Conservation (phyloP, 2,329 filamentous ascomycete genomes). For the Xenoacremonium recifei region DNA sequence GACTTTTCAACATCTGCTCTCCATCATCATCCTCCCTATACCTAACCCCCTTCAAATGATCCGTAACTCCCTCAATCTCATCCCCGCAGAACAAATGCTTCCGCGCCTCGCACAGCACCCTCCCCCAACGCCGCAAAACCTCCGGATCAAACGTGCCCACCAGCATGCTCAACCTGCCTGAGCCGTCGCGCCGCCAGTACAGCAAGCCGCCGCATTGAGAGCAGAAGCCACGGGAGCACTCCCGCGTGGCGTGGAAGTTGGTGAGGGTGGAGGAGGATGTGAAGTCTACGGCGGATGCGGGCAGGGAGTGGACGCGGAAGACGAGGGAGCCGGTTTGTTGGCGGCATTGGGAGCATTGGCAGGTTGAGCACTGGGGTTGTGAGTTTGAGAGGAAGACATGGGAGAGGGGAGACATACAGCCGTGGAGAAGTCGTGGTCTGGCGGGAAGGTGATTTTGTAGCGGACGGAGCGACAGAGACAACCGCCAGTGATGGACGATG, state of each 20-base stretch:
- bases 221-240: conserved; percentile 47
- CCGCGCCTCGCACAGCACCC: conserved; percentile 36
- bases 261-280: conserved; percentile 31
- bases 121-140: conserved; percentile 38
- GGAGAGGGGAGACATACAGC: conserved; percentile 23
- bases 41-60: conserved; percentile 32
- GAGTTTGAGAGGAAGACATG: conserved; percentile 1
- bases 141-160: conserved; percentile 46
- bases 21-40: conserved; percentile 19
- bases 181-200: conserved; percentile 40
- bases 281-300: conserved; percentile 34
- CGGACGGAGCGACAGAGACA: conserved; percentile 51
- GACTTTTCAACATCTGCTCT: too few species aligned
- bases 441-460: conserved; percentile 46
- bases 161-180: conserved; percentile 32
- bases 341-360: conserved; percentile 57
- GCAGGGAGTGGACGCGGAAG: conserved; percentile 39
- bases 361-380: conserved; percentile 39
- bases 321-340: conserved; percentile 49
- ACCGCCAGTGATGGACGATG: conserved; percentile 45
- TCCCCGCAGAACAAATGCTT: conserved; percentile 43
- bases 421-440: conserved; percentile 42
- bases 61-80: conserved; percentile 48
- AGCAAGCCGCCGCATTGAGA: conserved; percentile 46
- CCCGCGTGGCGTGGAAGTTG: conserved; percentile 39